A percentile compares a stretch with the other conserved stretches of the same genome.
Evolutionary conservation across 1,139 yeast genomes (phyloP).

Genomic region (Saccharomycopsis hybrid): DNA sequence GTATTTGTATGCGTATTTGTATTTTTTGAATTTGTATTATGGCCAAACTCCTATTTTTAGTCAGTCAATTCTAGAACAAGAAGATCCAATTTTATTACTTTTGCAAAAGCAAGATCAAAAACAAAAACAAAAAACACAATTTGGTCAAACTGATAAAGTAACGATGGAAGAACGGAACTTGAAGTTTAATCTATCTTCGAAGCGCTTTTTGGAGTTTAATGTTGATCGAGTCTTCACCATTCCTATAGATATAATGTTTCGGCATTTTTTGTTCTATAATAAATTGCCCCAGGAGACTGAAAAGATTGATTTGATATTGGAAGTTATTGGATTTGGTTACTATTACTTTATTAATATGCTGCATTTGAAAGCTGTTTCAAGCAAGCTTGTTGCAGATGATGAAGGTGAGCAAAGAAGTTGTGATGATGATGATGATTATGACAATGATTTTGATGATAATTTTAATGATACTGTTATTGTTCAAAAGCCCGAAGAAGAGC

Average conservation of each 20-base stretch:
- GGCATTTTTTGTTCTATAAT: constrained; percentile 49
- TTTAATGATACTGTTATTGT: constrained; percentile 8
- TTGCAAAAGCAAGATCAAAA: not conserved
- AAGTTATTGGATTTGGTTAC: constrained; percentile 39
- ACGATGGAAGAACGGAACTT: no score
- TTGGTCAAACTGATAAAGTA: no score
- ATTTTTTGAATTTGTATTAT: constrained; percentile 15
- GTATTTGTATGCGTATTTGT: constrained; percentile 15
- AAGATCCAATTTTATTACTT: constrained; percentile 1
- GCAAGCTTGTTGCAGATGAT: constrained; percentile 19
- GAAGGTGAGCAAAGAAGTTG: not conserved
- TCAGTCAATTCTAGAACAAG: constrained; percentile 2
- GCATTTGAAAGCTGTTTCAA: constrained; percentile 9
- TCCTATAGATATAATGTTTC: constrained; percentile 56
- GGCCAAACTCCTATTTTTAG: constrained; percentile 5
- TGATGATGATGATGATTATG: not conserved
- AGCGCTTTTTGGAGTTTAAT: constrained; percentile 4
- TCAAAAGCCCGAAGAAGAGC: constrained; percentile 3
- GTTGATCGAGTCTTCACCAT: constrained; percentile 3
- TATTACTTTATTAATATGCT: constrained; percentile 35
- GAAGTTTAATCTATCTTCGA: no score
- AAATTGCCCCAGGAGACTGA: constrained; percentile 63
- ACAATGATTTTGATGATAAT: not conserved
- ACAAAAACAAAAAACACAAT: no score
- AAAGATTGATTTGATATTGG: constrained; percentile 60